A percentile compares a stretch with the other conserved stretches of the same genome.
Conservation (phyloP, 768 basidiomycete species). For the Strobilomyces echinocephalus region DNA sequence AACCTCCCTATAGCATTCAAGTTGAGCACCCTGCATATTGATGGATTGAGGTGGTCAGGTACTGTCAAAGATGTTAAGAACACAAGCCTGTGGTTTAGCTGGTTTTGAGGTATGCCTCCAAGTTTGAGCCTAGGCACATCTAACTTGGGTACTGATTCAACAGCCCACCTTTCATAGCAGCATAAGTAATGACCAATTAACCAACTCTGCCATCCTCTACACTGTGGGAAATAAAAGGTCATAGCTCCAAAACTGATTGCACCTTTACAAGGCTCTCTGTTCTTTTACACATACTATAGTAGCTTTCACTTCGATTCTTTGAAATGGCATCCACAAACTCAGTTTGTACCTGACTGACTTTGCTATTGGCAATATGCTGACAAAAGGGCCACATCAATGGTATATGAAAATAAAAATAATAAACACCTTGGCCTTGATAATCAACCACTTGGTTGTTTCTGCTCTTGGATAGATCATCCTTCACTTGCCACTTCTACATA, state of each 20-base stretch:
- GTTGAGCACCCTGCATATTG: too few relatives aligned
- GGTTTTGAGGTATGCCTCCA: too few relatives aligned
- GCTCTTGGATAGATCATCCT: slow-evolving; percentile 29
- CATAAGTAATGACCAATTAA: too few relatives aligned
- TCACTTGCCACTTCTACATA: slow-evolving; percentile 28
- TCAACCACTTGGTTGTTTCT: slow-evolving; percentile 33
- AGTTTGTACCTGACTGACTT: slow-evolving; percentile 57
- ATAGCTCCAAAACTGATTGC: slow-evolving; percentile 25
- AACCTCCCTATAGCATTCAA: too few relatives aligned
- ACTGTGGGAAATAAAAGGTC: not conserved
- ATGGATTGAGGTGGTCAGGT: too few relatives aligned
- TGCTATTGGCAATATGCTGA: slow-evolving; percentile 57
- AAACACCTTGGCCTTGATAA: slow-evolving; percentile 48
- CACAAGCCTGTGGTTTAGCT: too few relatives aligned
- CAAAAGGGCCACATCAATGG: not conserved
- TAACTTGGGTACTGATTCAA: too few relatives aligned
- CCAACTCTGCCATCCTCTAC: too few relatives aligned
- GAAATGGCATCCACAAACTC: slow-evolving; percentile 60
- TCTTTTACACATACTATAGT: slow-evolving; percentile 50
- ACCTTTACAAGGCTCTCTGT: slow-evolving; percentile 29
- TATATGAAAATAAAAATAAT: not conserved
- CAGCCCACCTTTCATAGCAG: too few relatives aligned
- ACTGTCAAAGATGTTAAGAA: too few relatives aligned
- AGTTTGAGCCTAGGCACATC: too few relatives aligned
- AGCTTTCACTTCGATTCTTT: slow-evolving; percentile 71